phyloP scores from a whole-genome alignment of 2,329 filamentous ascomycete genomes.

The Westerdykella sp. region DNA sequence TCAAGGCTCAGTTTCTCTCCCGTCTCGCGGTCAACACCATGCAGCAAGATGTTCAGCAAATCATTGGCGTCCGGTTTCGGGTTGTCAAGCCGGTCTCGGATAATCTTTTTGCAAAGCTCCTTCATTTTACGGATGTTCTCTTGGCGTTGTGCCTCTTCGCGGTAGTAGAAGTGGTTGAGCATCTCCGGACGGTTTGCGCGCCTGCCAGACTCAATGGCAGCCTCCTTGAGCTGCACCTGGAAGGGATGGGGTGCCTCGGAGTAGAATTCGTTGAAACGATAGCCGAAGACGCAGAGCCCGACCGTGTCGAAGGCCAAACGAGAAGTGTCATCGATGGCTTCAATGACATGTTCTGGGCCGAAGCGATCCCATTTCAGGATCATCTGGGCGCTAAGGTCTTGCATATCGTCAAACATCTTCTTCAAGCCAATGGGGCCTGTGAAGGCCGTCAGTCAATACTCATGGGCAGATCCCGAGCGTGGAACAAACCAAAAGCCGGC shows the following conservation, averaged over 20 bases:
- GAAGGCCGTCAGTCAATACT: conserved; percentile 22
- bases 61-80: conserved; percentile 55
- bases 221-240: conserved; percentile 59
- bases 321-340: conserved; percentile 57
- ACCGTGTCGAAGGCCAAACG: conserved; percentile 68
- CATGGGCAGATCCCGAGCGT: not conserved
- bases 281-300: conserved; percentile 64
- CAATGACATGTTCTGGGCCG: conserved; percentile 53
- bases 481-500: conserved; percentile 41
- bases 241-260: conserved; percentile 64
- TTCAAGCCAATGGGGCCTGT: too few relatives aligned
- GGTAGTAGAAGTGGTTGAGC: conserved; percentile 10
- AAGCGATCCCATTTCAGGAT: conserved; percentile 31
- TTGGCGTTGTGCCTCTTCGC: conserved; percentile 51
- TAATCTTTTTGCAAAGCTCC: conserved; percentile 43
- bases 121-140: conserved; percentile 40
- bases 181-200: conserved; percentile 43
- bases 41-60: conserved; percentile 63
- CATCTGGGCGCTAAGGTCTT: conserved; percentile 30
- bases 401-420: conserved; percentile 24
- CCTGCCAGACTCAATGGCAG: conserved; percentile 52
- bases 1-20: conserved; percentile 58
- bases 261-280: conserved; percentile 71
- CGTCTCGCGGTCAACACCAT: conserved; percentile 61
- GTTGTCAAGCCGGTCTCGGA: conserved; percentile 52